Conservation (phyloP, 2,329 filamentous ascomycete genomes). For the Penicillium freii region DNA sequence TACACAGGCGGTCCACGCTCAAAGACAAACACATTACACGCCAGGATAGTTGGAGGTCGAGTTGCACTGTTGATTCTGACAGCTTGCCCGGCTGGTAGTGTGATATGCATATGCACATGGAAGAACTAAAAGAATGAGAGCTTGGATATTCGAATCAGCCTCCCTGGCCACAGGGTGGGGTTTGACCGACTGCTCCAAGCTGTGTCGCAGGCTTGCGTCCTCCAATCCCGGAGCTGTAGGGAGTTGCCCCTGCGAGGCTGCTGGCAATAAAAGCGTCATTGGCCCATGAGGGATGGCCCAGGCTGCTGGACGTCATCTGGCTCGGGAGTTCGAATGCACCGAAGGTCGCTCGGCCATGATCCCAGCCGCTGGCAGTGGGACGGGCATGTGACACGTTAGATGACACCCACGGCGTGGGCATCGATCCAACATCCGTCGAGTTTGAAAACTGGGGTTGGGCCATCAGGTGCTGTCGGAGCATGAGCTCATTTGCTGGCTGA, state of each 20-base stretch:
- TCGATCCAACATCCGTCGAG: conserved; percentile 21
- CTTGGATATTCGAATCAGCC: conserved; percentile 36
- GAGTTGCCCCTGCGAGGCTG: conserved; percentile 26
- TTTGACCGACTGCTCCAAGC: conserved; percentile 46
- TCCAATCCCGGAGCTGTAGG: conserved; percentile 25
- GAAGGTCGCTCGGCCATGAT: conserved; percentile 19
- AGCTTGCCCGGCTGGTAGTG: conserved; percentile 3
- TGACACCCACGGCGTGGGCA: conserved; percentile 28
- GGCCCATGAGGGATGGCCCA: conserved; percentile 35
- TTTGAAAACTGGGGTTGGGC: conserved; percentile 25
- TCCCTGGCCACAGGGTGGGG: conserved; percentile 50
- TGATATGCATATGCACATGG: conserved; percentile 9
- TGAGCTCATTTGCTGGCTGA: conserved; percentile 27
- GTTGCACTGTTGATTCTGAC: background rate
- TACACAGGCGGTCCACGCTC: background rate
- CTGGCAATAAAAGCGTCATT: conserved; percentile 39
- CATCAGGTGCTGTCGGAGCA: conserved; percentile 30
- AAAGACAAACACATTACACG: conserved; percentile 1
- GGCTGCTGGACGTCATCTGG: conserved; percentile 28
- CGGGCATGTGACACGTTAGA: conserved; percentile 16
- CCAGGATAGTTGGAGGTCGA: conserved; percentile 1
- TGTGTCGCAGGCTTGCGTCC: conserved; percentile 32
- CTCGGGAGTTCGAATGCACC: conserved; percentile 25
- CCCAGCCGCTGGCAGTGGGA: conserved; percentile 26
- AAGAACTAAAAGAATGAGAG: conserved; percentile 7